Evolutionary conservation across 2,329 filamentous ascomycete species (phyloP), one percentile per base, ranked within the genome.

Genomic region (Colletotrichum limetticola): DNA sequence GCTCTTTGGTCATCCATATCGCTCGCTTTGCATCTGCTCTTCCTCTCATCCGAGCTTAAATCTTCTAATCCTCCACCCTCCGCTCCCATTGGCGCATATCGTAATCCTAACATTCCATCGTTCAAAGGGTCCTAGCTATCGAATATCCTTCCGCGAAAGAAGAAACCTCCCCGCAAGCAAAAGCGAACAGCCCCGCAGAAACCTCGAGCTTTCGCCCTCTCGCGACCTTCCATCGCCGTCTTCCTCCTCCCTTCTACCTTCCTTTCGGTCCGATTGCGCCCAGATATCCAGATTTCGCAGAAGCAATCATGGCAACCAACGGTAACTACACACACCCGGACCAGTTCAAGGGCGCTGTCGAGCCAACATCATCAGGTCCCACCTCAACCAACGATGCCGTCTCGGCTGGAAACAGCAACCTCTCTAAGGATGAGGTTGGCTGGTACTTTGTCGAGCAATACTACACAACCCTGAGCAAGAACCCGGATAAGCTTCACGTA

Each of bases 361-460:
- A 86, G 72, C 83, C 85, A 77, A 81, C 81, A 75, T 78, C 80
- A 72, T 78, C 80, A 64, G 77, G 84, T 71, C 78, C 82, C 72
- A 77, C 81, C 66, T 73, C 82, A 61, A 78, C 79, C 72, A 82
- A 82, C 68, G 77, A 80, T 72, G 78, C 81, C 57, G 42, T 63
- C 22, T 78, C 79, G 75, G 76, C 79, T 53, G 79, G 78, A 68
- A 85, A 82, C 78, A 85, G 80, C 80, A 87, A 89, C 78, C 85
- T 91, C 53, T 87, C 88, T 78, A 98, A 98, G 87, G 95, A 98
- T 83, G 95, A 98, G 86, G 95, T 99, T 77, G 97, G 95, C 84
- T 99, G 97, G 97, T 98, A 96, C 87, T 99, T 99, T 78, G 97
- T 99, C 72, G 95, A 98, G 90, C 95, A 98, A 85, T 99, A 98